Percentiles rank a stretch among this genome's conserved stretches.
Conservation (phyloP, 208 protist genomes). For the Acanthamoeba royreba region DNA sequence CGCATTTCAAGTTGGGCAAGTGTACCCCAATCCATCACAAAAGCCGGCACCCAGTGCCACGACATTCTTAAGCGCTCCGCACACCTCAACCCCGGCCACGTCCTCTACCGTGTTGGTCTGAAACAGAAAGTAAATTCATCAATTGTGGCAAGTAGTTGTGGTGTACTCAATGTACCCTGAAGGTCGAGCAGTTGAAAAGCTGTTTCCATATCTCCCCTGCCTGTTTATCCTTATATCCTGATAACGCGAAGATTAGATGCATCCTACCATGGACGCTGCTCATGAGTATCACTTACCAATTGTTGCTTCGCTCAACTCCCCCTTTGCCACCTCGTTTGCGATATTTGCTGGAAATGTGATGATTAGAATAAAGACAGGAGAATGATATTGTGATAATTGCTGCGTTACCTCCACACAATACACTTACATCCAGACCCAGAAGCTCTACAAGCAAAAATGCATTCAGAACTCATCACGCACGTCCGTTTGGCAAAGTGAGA, state of each 20-base stretch:
- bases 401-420: conserved; percentile 37
- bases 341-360: conserved; percentile 77
- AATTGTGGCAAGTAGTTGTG: conserved; percentile 15
- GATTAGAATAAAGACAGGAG: conserved; percentile 44
- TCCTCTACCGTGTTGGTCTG: conserved; percentile 60
- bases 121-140: not conserved
- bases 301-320: conserved; percentile 75
- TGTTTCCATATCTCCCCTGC: not conserved
- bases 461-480: not conserved
- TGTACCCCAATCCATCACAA: conserved; percentile 62
- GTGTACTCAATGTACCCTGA: conserved; percentile 56
- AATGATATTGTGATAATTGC: too few species aligned
- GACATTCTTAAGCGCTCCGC: conserved; percentile 77
- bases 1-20: not conserved
- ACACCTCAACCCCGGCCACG: conserved; percentile 71
- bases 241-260: not conserved
- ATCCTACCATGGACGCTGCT: not conserved
- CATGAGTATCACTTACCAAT: conserved; percentile 46
- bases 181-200: conserved; percentile 58
- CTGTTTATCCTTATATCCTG: not conserved
- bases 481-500: not conserved
- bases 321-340: conserved; percentile 74
- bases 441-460: not conserved
- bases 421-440: not conserved
- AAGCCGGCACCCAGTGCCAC: conserved; percentile 74